Evolutionary conservation across 2,329 filamentous ascomycete species (phyloP), one percentile per base, ranked within the genome.

Genomic region (Raffaelea albimanens): DNA sequence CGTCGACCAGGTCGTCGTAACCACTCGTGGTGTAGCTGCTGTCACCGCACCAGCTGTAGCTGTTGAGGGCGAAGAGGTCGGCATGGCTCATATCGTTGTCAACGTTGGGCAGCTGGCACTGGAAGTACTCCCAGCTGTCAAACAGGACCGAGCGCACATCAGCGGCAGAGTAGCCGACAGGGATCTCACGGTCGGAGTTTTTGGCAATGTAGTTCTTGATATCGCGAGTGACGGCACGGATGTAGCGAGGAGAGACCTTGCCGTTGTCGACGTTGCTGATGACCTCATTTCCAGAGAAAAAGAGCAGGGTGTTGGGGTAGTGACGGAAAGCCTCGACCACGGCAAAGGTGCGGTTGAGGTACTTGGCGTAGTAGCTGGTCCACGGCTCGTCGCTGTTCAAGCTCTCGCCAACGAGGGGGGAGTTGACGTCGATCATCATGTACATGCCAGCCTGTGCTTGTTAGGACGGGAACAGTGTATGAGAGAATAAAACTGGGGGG

Each of bases 201-300:
- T 80, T 82, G 66, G 80, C 78, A 67, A 89, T 82, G 71, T 90
- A 90, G 62, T 82, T 83, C 73, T 87, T 88, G 63, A 90, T 72
- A 65, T 90, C 85, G 59, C 85, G 82, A 42, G 83, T 88, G 53
- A 87, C 78, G 52, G 85, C 85, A 65, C 80, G 75, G 55, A 83
- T 71, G 63, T 87, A 90, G n/a, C 80, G 82, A 39, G 84, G 83
- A 31, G 78, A 80, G 46, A 63, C 65, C 46, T 70, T 65, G 53
- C 78, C 82, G 34, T 77, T 82, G 40, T 71, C 61, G 44, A 78
- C 69, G 54, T 82, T 70, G 63, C 85, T 82, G 65, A 87, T 85
- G 59, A 88, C 82, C 66, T 89, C 85, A 64, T 89, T 89, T 49
- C 80, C 85, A 41, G 83, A 82, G 70, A 88, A 89, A 75, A 85